phyloP scores from a whole-genome alignment of 306 rosid species.

The Vigna radiata region DNA sequence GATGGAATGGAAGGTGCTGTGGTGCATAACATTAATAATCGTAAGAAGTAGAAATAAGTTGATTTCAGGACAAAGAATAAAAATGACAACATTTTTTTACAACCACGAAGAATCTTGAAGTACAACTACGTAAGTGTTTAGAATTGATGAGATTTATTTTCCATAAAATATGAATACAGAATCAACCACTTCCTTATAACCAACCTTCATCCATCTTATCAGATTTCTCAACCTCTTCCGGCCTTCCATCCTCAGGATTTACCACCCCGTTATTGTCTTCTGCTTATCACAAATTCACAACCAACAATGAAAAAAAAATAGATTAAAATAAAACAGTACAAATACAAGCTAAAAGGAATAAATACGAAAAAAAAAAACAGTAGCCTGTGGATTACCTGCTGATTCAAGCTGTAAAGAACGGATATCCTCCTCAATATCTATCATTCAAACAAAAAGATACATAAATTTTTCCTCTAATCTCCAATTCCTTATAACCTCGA shows the following conservation, averaged over 20 bases:
- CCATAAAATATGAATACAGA: constrained; percentile 10
- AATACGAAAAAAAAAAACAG: constrained; percentile 35
- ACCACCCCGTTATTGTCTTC: constrained; percentile 71
- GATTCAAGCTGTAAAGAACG: constrained; percentile 92
- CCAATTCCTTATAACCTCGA: constrained; percentile 35
- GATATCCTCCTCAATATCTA: constrained; percentile 92
- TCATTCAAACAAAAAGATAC: constrained; percentile 44
- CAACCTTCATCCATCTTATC: constrained; percentile 82
- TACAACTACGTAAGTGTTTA: background rate
- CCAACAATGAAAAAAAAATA: constrained; percentile 31
- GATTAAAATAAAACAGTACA: constrained; percentile 30
- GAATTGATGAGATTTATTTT: constrained; percentile 7
- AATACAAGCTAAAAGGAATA: background rate
- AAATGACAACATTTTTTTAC: background rate
- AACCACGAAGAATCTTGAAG: constrained; percentile 7
- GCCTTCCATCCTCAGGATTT: constrained; percentile 62
- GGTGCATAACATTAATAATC: background rate
- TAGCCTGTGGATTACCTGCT: constrained; percentile 60
- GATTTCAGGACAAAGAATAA: constrained; percentile 21
- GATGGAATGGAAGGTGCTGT: background rate
- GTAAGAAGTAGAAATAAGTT: constrained; percentile 34
- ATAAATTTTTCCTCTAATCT: constrained; percentile 38
- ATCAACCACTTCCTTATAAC: constrained; percentile 49
- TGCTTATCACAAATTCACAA: constrained; percentile 42
- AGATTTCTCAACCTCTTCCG: constrained; percentile 63